Evolutionary conservation across 768 basidiomycete genomes (phyloP).

Genomic region (Lactifluus echinatus): DNA sequence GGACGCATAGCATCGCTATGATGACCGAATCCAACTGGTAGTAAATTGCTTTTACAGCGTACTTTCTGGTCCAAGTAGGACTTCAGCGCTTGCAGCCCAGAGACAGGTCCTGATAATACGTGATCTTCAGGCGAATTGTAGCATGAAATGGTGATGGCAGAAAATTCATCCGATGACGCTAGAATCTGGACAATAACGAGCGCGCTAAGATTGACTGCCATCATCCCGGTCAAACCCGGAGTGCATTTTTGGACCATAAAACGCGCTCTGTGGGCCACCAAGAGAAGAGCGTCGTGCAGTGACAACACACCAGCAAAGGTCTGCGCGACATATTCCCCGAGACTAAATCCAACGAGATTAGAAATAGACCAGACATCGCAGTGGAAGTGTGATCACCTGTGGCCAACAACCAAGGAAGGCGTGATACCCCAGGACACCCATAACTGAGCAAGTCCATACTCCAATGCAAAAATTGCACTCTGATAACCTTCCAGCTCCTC

Average conservation of each 20-base stretch:
- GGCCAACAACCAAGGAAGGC: constrained; percentile 57
- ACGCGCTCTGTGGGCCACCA: constrained; percentile 52
- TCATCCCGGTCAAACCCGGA: constrained; percentile 45
- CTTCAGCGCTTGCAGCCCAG: constrained; percentile 36
- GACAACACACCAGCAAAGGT: constrained; percentile 52
- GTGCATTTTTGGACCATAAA: constrained; percentile 45
- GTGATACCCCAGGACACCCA: constrained; percentile 64
- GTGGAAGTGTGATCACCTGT: constrained; percentile 43
- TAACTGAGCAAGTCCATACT: constrained; percentile 52
- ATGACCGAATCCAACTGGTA: constrained; percentile 53
- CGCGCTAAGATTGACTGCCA: constrained; percentile 40
- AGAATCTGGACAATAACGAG: constrained; percentile 31
- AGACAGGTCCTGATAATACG: constrained; percentile 49
- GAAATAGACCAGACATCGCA: background rate
- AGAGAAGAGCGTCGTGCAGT: constrained; percentile 45
- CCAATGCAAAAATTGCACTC: constrained; percentile 48
- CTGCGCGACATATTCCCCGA: constrained; percentile 70
- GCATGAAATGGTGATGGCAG: constrained; percentile 45
- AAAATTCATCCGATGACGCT: constrained; percentile 27
- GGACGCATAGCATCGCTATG: constrained; percentile 61
- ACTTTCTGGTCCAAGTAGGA: constrained; percentile 31
- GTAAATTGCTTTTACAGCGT: constrained; percentile 33
- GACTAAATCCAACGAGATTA: constrained; percentile 31
- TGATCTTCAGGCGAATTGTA: constrained; percentile 49
- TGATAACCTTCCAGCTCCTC: constrained; percentile 43